Base-by-base conservation (phyloP, 1,284 basidiomycete species). In the Stygiomarasmius scandens region DNA sequence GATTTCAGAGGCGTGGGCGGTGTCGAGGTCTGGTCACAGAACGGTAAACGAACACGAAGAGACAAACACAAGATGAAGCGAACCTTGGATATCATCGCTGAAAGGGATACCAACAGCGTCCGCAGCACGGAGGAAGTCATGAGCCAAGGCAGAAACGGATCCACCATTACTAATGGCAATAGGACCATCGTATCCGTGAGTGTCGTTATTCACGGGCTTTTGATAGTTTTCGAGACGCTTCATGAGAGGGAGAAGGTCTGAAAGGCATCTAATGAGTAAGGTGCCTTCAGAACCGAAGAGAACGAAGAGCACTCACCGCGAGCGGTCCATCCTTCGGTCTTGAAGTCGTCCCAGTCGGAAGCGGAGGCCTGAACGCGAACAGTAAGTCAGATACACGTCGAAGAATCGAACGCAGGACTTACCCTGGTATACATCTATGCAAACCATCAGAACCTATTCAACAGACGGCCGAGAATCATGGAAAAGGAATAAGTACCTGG, bases 331-430 rank as follows among this genome's bases (percentile, higher is more conserved):
- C 87, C 87, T 55, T 82, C 80, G 34, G 78, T 79, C 76, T 89
- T 89, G 77, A 89, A 90, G 69, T 89, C 87, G 67, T 89, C 84
- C 86, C 86, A 88, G 66, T 88, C 86, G 29, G 85, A 87, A 20
- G 82, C 85, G 20, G 86, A 87, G 45, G 85, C 86, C 76, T 84
- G 54, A 52, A 61, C 45, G 47, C 20, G 20, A 48, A 0, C 29
- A 32, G 20, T 60, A 22, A 36, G 41, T 58, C 20, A 63, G 52
- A 62, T 50, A 32, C 34, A 25, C 43, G n/a, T 24, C 25, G 38
- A 48, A 23, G 29, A 50, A 47, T 34, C 36, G 32, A 50, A 3
- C 32, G 25, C 38, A 46, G 24, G 23, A 60, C 79, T 65, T 65
- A 82, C 82, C 63, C 85, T 79, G 19, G 85, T 87, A 71, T 87